These are phyloP conservation scores for Gamsiella multidivaricata DNA, from an alignment of 192 early-diverging fungal species.

Conservation along the genomic window DNA sequence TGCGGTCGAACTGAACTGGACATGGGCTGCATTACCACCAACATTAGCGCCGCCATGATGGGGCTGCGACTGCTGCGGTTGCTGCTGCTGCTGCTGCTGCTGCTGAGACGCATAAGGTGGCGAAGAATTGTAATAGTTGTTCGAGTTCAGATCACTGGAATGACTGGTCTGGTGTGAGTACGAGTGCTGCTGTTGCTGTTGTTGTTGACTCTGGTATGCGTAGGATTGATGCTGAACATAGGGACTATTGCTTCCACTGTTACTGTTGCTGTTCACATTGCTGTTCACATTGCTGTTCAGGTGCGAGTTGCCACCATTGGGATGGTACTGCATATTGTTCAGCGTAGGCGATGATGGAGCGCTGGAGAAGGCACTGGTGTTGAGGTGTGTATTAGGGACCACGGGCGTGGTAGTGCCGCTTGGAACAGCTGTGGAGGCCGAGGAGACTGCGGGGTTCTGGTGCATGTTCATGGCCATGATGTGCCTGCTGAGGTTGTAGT, in stretches of 20 bases:
- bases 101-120: conserved; percentile 23
- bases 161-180: conserved; percentile 11
- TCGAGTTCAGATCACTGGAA: conserved; percentile 17
- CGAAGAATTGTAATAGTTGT: conserved; percentile 22
- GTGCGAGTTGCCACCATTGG: conserved; percentile 17
- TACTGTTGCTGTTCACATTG: conserved; percentile 23
- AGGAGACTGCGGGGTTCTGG: conserved; percentile 4
- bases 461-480: conserved; percentile 42
- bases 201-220: conserved; percentile 2
- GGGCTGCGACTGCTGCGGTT: conserved; percentile 18
- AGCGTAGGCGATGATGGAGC: conserved; percentile 44
- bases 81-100: conserved; percentile 9
- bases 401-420: conserved; percentile 22
- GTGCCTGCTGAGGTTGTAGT: conserved; percentile 33
- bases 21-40: conserved; percentile 17
- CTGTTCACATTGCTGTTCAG: conserved; percentile 10
- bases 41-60: conserved; percentile 9
- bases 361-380: conserved; percentile 23
- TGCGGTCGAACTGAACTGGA: conserved; percentile 37
- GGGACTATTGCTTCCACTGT: conserved; percentile 13
- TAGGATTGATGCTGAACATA: conserved; percentile 13
- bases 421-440: background rate
- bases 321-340: conserved; percentile 29
- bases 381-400: conserved; percentile 18
- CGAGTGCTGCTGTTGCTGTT: conserved; percentile 15